Evolutionary conservation across 805 yeast genomes (phyloP), one percentile per base, ranked within the genome.

Genomic region (Priceomyces medius): DNA sequence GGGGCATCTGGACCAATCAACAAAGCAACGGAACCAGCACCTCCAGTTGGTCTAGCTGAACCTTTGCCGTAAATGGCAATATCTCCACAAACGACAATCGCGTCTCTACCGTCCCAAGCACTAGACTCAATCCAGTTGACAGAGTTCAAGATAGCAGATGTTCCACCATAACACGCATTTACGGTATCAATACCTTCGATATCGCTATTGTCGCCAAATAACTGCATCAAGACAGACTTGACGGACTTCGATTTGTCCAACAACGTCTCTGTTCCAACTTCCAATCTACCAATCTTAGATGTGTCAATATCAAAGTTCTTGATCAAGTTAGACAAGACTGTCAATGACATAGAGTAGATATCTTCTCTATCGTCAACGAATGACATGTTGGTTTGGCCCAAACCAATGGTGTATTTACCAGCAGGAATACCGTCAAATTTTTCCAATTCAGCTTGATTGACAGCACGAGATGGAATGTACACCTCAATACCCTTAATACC

Each of bases 31-130:
- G 95, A 77, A 63, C 99, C 99, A 41, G 95, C 97, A 74, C 99
- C 99, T 66, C 99, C 99, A 40, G 99, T 93, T 61, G 99, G 99
- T 77, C 99, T 85, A 43, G 99, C 99, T 28, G 95, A 85, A 64
- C 99, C 99, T 72, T 90, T 80, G 57, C 90, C 89, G 70, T 93
- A 93, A 54, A 93, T 83, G 60, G 99, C 99, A 66, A 93, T 93
- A 69, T 93, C 99, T 68, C 97, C 98, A 62, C 93, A 83, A 17
- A 91, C 96, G 42, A 91, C 99, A 57, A 93, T 80, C 42, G 98
- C 98, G 59, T 91, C 89, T 67, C 98, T 82, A 49, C 99, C 99
- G 61, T 93, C 99, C 99, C 99, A 93, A 33, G 91, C 77, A 20
- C 88, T 80, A 23, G 97, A 88, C 72, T 93, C 97, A 51, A 93